Evolutionary conservation across 805 yeast species (phyloP), one percentile per base, ranked within the genome.

Genomic region (Pichia paraexigua): DNA sequence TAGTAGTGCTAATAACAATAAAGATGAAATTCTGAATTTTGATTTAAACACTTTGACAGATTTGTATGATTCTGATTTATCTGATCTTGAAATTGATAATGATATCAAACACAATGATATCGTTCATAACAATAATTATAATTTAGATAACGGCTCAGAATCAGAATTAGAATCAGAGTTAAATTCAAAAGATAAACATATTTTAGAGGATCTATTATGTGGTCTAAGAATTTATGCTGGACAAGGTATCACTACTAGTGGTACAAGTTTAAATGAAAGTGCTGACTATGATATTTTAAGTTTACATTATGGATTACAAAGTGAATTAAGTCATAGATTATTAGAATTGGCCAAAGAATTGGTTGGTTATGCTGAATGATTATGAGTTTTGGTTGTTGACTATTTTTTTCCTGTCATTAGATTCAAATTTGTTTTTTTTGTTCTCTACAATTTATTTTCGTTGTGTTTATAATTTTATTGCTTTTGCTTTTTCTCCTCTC

Each of bases 291-390:
- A 62, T 40, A 56, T 63, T 21, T 47, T 55, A 3, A 56, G 57
- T 17, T 52, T 67, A 43, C 64, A 61, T 48, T 62, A 58, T 47
- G 60, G 62, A 32, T 51, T 67, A 41, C 63, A 60, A 47, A 64
- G 66, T 53, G 66, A 63, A 24, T 52, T 68, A 25, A 60, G 63
- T 41, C 63, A 68, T 48, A 57, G 54, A 39, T 59, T 67, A 41
- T 56, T 68, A 6, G 53, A 55, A 41, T 46, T 68, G 44, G 64
- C 64, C 2, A 61, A 58, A 56, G 57, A 56, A 30, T 50, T 67
- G 30, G 62, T 58, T 12, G 71, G 71, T 7, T 67, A 68, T 43
- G 45, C 52, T 18, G 48, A 41, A 25, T 41, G 18, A 40, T 15
- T 13, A 22, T 18, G 7, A 15, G 39, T 11, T 37, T 27, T 20